Percentiles rank a stretch among this genome's conserved stretches.
Conservation (phyloP, 2,329 filamentous ascomycete species). For the Paracoccidioides lutzii region DNA sequence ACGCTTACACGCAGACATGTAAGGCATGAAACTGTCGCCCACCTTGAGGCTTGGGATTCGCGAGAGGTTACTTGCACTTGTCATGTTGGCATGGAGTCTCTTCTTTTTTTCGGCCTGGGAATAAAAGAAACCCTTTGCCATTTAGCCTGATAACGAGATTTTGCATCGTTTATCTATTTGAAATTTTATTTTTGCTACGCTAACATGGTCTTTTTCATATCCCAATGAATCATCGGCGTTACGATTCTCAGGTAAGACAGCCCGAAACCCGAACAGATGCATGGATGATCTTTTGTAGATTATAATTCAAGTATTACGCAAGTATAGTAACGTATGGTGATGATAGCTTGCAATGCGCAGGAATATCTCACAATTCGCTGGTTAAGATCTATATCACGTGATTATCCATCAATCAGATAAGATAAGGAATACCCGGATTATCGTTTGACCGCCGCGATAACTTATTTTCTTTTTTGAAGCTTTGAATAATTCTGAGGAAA, state of each 20-base stretch:
- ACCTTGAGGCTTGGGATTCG: too few species aligned
- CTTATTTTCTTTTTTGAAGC: slow-evolving; percentile 12
- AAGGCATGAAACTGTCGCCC: too few species aligned
- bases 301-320: too few species aligned
- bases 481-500: slow-evolving; percentile 2
- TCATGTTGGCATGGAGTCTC: neutral
- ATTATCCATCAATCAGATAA: neutral
- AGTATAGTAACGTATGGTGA: too few species aligned
- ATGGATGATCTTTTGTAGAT: too few species aligned
- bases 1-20: too few species aligned
- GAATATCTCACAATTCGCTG: too few species aligned
- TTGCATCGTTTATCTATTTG: neutral
- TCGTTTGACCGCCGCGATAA: neutral
- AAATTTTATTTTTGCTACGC: neutral
- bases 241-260: neutral
- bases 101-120: neutral
- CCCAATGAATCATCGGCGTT: neutral
- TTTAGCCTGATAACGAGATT: too few species aligned
- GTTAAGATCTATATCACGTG: neutral
- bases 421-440: neutral
- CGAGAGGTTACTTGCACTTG: neutral
- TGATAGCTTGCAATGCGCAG: too few species aligned
- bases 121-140: too few species aligned
- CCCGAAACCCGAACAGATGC: neutral
- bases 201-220: too few species aligned